A percentile compares a stretch with the other conserved stretches of the same genome.
Evolutionary conservation across 2,329 filamentous ascomycete species (phyloP).

Genomic region (Botryotinia calthae): DNA sequence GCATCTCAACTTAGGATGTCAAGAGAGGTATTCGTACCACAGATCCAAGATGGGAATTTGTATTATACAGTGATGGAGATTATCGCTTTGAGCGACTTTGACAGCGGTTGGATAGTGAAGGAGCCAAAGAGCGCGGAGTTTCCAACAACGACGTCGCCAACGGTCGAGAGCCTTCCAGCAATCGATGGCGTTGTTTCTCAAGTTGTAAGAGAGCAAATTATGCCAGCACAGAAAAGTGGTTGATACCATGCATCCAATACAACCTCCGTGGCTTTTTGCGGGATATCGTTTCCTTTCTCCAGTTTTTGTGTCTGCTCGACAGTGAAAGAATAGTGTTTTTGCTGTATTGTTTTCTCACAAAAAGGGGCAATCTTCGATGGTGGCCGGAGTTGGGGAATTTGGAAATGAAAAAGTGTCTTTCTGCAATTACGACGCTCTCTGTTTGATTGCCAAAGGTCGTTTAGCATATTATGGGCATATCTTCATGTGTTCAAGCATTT

Average conservation of each 20-base stretch:
- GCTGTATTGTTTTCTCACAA: too few species aligned
- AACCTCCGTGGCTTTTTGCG: not conserved
- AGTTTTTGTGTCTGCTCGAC: not conserved
- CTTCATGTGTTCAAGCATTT: not conserved
- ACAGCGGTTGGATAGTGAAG: slow-evolving; percentile 37
- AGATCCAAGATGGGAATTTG: slow-evolving; percentile 46
- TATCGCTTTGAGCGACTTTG: slow-evolving; percentile 38
- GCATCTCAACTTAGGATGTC: slow-evolving; percentile 32
- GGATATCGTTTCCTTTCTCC: not conserved
- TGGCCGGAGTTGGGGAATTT: not conserved
- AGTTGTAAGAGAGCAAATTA: not conserved
- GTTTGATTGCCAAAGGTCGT: not conserved
- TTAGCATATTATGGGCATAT: not conserved
- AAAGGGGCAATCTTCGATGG: not conserved
- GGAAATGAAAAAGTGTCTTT: not conserved
- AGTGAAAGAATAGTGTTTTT: not conserved
- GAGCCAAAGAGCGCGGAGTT: slow-evolving; percentile 26
- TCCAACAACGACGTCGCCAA: slow-evolving; percentile 29
- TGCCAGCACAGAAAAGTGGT: not conserved
- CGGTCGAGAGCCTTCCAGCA: slow-evolving; percentile 26
- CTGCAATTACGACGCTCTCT: not conserved
- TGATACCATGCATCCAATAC: not conserved
- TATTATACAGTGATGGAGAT: slow-evolving; percentile 51
- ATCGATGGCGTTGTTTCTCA: slow-evolving; percentile 23
- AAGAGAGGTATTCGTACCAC: slow-evolving; percentile 47